These are phyloP conservation scores for Candida dubliniensis DNA, from an alignment of 1,139 yeast genomes.

Conservation along the genomic window DNA sequence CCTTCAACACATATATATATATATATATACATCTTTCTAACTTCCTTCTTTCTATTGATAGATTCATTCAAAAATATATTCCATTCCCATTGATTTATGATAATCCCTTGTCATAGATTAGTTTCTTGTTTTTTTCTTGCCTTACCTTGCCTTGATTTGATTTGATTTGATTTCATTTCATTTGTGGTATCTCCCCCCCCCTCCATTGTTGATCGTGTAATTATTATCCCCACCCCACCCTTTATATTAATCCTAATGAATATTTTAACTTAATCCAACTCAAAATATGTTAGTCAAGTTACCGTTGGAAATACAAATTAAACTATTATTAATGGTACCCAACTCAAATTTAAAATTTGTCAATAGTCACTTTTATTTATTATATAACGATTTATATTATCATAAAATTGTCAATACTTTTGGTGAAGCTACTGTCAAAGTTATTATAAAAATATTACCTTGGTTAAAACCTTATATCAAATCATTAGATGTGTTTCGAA, in stretches of 20 bases:
- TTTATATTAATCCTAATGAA: not conserved
- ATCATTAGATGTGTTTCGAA: conserved; percentile 50
- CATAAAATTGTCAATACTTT: conserved; percentile 42
- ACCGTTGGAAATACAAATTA: conserved; percentile 53
- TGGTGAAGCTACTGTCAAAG: conserved; percentile 38
- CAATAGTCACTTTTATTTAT: conserved; percentile 43
- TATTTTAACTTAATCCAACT: not conserved
- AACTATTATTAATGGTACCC: conserved; percentile 44
- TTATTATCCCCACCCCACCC: not conserved
- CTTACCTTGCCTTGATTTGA: no score
- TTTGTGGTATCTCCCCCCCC: no score
- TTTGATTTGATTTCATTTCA: no score
- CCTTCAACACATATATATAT: no score
- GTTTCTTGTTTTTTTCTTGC: no score
- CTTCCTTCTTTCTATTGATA: no score
- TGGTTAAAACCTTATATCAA: conserved; percentile 46
- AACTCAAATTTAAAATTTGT: conserved; percentile 39
- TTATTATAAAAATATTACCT: conserved; percentile 34
- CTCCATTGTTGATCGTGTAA: no score
- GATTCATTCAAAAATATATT: no score
- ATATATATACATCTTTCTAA: no score
- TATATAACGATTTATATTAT: conserved; percentile 52
- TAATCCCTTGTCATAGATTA: no score
- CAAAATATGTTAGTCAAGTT: conserved; percentile 30
- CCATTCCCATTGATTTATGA: no score